Conservation (phyloP, 2,329 filamentous ascomycete species). For the Fusarium cyanostomum region DNA sequence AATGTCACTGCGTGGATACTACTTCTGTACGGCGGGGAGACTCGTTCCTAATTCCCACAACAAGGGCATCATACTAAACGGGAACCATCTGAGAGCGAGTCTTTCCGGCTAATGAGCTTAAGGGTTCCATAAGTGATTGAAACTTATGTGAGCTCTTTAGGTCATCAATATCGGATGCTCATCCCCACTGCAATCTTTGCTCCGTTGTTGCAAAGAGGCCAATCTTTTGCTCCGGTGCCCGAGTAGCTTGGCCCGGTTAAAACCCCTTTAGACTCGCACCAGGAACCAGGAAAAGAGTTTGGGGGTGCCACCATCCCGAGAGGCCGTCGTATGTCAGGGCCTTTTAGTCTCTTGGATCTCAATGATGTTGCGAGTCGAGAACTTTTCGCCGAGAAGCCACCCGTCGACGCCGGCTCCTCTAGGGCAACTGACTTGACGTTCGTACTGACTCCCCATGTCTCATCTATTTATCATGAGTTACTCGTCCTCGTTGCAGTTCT, state of each 20-base stretch:
- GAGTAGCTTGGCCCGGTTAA: background rate
- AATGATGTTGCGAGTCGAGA: background rate
- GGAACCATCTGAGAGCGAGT: background rate
- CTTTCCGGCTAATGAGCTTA: background rate
- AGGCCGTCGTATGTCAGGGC: background rate
- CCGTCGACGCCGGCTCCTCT: background rate
- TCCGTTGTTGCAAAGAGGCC: background rate
- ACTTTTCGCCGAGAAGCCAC: background rate
- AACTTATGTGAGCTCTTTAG: background rate
- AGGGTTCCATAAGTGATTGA: background rate
- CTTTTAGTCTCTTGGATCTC: background rate
- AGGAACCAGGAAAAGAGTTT: conserved; percentile 12
- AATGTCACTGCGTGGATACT: conserved; percentile 3
- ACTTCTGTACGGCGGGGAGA: background rate
- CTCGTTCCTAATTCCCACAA: background rate
- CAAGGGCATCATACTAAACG: background rate
- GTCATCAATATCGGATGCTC: background rate
- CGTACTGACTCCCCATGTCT: background rate
- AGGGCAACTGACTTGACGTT: background rate
- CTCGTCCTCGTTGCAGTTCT: background rate
- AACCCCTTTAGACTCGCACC: background rate
- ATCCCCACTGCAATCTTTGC: background rate
- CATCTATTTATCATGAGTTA: background rate
- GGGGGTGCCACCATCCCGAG: background rate
- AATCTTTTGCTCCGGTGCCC: background rate